Evolutionary conservation across 257 asterid genomes (phyloP).

Genomic region (Anisodus acutangulus): DNA sequence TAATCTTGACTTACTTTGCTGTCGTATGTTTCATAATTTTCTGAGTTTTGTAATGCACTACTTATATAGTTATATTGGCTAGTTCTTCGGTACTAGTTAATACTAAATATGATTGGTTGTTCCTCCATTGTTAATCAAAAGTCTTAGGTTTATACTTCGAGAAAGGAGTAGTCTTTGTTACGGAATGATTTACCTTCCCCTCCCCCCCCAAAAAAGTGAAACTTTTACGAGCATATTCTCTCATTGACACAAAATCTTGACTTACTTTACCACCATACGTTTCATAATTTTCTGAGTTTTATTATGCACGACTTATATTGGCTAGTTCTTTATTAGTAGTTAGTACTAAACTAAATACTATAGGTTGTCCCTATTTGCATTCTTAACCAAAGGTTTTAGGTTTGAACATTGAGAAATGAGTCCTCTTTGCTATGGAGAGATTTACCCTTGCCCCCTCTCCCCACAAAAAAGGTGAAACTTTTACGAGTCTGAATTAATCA

Average conservation of each 20-base stretch:
- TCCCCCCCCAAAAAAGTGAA: too few species aligned
- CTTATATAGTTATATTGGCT: neutral
- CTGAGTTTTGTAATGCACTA: neutral
- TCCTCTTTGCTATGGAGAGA: neutral
- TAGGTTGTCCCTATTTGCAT: neutral
- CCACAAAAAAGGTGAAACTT: neutral
- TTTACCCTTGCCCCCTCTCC: neutral
- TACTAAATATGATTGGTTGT: neutral
- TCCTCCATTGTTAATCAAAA: too few species aligned
- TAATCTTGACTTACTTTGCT: neutral
- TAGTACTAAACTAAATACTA: neutral
- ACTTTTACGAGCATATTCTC: constrained; percentile 25
- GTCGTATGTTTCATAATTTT: constrained; percentile 6
- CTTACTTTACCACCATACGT: neutral
- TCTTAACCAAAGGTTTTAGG: neutral
- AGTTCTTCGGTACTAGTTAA: neutral
- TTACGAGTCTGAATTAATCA: neutral
- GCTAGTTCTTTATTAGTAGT: neutral
- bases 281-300: neutral
- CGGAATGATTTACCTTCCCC: too few species aligned
- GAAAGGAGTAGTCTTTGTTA: too few species aligned
- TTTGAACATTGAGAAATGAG: neutral
- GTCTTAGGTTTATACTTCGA: too few species aligned
- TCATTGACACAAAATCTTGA: neutral
- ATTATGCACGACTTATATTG: neutral